Percentiles rank a stretch among this genome's conserved stretches.
Evolutionary conservation across 2,329 filamentous ascomycete genomes (phyloP).

Genomic region (Leptographium galeiforme): DNA sequence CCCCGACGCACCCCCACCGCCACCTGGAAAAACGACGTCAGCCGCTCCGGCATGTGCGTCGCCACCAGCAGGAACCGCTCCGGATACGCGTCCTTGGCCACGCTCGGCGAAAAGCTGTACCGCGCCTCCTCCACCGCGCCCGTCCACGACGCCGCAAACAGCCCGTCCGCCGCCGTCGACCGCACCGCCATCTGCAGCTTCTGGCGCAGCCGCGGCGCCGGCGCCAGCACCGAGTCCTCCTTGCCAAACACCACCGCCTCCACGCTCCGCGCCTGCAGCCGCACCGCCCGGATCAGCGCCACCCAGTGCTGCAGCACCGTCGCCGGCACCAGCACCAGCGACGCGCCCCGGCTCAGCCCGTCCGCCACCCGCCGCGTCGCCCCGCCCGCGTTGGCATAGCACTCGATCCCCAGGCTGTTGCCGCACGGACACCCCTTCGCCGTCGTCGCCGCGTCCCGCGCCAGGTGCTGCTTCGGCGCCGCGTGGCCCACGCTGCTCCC

Average conservation of each 20-base stretch:
- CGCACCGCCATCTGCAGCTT: slow-evolving; percentile 10
- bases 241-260: slow-evolving; percentile 13
- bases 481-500: neutral
- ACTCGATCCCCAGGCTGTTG: slow-evolving; percentile 12
- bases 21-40: slow-evolving; percentile 11
- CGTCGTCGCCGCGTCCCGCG: neutral
- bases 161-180: slow-evolving; percentile 5
- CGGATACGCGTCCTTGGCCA: slow-evolving; percentile 11
- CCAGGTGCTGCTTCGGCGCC: slow-evolving; percentile 9
- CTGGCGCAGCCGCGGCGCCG: slow-evolving; percentile 11
- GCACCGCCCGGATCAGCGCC: slow-evolving; percentile 8
- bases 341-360: slow-evolving; percentile 9
- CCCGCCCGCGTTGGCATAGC: slow-evolving; percentile 13
- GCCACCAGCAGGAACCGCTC: slow-evolving; percentile 14
- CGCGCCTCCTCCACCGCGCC: slow-evolving; percentile 4
- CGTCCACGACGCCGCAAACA: slow-evolving; percentile 7
- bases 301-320: slow-evolving; percentile 14
- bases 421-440: slow-evolving; percentile 10
- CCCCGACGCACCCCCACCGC: slow-evolving; percentile 7
- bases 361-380: slow-evolving; percentile 12
- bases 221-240: slow-evolving; percentile 9
- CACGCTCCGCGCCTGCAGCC: slow-evolving; percentile 8
- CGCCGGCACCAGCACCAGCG: slow-evolving; percentile 11
- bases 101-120: slow-evolving; percentile 6
- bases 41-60: slow-evolving; percentile 9